These are phyloP conservation scores for Sphaceloma murrayae DNA, from an alignment of 2,329 filamentous ascomycete species.

Conservation along the genomic window DNA sequence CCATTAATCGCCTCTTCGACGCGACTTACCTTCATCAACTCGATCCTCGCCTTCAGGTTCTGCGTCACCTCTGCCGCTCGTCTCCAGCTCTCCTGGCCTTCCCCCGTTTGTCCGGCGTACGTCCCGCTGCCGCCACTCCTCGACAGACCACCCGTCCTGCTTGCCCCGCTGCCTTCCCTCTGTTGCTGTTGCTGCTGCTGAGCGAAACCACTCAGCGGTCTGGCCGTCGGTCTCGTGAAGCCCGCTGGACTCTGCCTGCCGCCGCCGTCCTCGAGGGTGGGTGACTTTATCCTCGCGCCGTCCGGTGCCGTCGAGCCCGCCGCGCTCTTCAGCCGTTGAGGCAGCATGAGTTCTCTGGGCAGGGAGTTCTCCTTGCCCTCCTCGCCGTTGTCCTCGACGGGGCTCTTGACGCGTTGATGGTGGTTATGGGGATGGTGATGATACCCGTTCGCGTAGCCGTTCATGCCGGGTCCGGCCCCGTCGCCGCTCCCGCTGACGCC, in stretches of 20 bases:
- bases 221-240: constrained; percentile 10
- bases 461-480: constrained; percentile 34
- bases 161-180: constrained; percentile 12
- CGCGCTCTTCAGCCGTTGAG: constrained; percentile 12
- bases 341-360: constrained; percentile 14
- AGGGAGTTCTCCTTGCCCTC: constrained; percentile 42
- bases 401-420: not conserved
- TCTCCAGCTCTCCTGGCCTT: constrained; percentile 86
- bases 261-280: not conserved
- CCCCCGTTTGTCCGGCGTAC: constrained; percentile 40
- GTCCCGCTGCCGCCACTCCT: constrained; percentile 74
- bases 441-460: constrained; percentile 14
- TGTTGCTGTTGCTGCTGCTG: constrained; percentile 2
- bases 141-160: constrained; percentile 8
- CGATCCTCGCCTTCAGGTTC: constrained; percentile 92
- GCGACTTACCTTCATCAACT: constrained; percentile 81
- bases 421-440: no score
- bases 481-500: constrained; percentile 34
- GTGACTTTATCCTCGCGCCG: constrained; percentile 1
- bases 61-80: constrained; percentile 94
- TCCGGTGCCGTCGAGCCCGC: no score
- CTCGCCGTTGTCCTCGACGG: constrained; percentile 17
- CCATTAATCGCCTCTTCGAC: not conserved
- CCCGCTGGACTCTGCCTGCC: constrained; percentile 14
- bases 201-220: constrained; percentile 13